Percentiles rank a stretch among this genome's conserved stretches.
These are phyloP conservation scores for Erodium texanum DNA, from an alignment of 441 rosid genomes.

Conservation along the genomic window DNA sequence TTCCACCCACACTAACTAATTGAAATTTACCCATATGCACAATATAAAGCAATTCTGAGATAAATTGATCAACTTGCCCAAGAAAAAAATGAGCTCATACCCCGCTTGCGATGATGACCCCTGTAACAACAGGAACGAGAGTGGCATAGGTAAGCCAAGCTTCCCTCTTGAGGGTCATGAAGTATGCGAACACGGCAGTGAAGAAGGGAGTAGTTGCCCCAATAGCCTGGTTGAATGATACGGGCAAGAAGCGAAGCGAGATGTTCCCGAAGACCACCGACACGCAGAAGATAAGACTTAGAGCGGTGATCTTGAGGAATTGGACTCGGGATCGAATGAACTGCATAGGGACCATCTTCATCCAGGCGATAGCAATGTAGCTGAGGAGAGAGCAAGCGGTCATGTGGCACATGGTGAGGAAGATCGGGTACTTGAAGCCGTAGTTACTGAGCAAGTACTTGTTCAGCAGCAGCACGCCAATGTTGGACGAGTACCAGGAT, in stretches of 20 bases:
- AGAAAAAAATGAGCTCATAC: slow-evolving; percentile 21
- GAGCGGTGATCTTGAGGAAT: slow-evolving; percentile 69
- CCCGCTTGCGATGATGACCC: slow-evolving; percentile 86
- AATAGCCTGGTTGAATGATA: slow-evolving; percentile 74
- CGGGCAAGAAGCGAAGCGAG: slow-evolving; percentile 68
- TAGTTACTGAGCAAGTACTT: slow-evolving; percentile 77
- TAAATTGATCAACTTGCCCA: too few species aligned
- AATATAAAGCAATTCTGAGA: not conserved
- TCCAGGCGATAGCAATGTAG: slow-evolving; percentile 78
- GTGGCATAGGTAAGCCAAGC: slow-evolving; percentile 87
- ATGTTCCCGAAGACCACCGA: slow-evolving; percentile 86
- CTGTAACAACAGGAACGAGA: slow-evolving; percentile 77
- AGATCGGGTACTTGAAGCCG: slow-evolving; percentile 86
- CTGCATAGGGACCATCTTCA: slow-evolving; percentile 94
- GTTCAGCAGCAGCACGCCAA: slow-evolving; percentile 75
- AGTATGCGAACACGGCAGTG: slow-evolving; percentile 77
- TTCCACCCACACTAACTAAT: not conserved
- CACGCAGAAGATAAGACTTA: slow-evolving; percentile 75
- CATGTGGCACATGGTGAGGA: slow-evolving; percentile 95
- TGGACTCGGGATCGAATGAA: slow-evolving; percentile 69
- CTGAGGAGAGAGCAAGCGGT: slow-evolving; percentile 76
- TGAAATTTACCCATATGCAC: not conserved
- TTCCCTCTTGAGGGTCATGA: slow-evolving; percentile 69
- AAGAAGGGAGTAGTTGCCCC: slow-evolving; percentile 96
- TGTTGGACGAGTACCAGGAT: slow-evolving; percentile 82